phyloP scores from a whole-genome alignment of 345 rosid species.

The Corchorus capsularis region DNA sequence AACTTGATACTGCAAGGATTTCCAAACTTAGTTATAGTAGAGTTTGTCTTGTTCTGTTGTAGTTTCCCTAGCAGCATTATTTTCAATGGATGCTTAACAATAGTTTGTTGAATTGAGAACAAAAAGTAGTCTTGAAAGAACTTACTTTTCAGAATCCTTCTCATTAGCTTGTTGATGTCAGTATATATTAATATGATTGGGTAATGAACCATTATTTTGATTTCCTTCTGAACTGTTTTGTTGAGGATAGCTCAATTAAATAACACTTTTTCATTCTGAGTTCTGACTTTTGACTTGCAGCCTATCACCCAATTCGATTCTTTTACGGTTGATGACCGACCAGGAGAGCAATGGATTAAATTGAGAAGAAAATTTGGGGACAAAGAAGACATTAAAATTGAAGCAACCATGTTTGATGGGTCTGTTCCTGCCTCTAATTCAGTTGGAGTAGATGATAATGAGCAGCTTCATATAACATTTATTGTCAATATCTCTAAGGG shows the following conservation, averaged over 20 bases:
- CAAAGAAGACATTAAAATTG: conserved; percentile 73
- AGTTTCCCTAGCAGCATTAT: background rate
- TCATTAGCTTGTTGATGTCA: background rate
- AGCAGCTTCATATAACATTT: conserved; percentile 67
- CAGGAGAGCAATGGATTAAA: conserved; percentile 88
- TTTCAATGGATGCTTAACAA: background rate
- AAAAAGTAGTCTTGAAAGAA: background rate
- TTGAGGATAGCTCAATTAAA: background rate
- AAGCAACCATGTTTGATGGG: conserved; percentile 88
- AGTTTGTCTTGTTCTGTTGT: too few relatives aligned
- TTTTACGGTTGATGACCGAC: conserved; percentile 59
- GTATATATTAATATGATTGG: background rate
- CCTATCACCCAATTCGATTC: conserved; percentile 45
- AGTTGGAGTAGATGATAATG: conserved; percentile 33
- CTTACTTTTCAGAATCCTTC: background rate
- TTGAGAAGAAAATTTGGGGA: conserved; percentile 60
- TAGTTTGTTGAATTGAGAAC: background rate
- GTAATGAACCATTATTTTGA: background rate
- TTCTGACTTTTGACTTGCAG: conserved; percentile 42
- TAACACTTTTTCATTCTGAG: background rate
- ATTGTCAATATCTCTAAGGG: conserved; percentile 69
- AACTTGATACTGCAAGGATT: background rate
- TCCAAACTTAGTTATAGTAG: background rate
- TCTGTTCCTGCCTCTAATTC: conserved; percentile 50
- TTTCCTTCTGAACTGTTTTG: background rate